A percentile compares a stretch with the other conserved stretches of the same genome.
Conservation (phyloP, 148 eudicot species). For the Fagopyrum tataricum region DNA sequence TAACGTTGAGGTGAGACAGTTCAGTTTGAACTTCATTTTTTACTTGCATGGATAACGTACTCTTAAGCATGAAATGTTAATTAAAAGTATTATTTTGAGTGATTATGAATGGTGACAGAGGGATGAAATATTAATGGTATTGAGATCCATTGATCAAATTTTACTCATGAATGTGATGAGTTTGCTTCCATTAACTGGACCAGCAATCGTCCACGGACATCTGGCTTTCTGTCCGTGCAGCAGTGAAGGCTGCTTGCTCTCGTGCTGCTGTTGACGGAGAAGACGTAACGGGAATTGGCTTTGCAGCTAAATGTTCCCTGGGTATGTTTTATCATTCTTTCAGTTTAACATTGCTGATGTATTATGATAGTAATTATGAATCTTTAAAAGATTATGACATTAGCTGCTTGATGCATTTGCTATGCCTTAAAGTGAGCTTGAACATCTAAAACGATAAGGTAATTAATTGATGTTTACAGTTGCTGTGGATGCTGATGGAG, state of each 20-base stretch:
- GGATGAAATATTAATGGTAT: too few relatives aligned
- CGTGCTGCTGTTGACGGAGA: constrained; percentile 66
- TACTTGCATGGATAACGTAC: background rate
- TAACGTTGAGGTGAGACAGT: constrained; percentile 74
- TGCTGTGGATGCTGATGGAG: constrained; percentile 86
- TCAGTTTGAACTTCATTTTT: background rate
- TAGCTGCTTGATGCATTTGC: constrained; percentile 9
- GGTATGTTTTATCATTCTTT: constrained; percentile 35
- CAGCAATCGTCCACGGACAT: constrained; percentile 99
- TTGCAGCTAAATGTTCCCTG: constrained; percentile 98
- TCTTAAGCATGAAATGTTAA: background rate
- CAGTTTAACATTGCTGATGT: background rate
- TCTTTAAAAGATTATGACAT: background rate
- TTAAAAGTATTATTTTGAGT: background rate
- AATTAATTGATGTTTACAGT: constrained; percentile 40
- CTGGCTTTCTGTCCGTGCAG: constrained; percentile 93
- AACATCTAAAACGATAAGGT: background rate
- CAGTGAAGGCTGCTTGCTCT: constrained; percentile 82
- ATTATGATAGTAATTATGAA: too few relatives aligned
- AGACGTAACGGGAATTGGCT: constrained; percentile 83
- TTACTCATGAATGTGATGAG: background rate
- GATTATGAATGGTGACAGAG: background rate
- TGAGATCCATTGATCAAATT: background rate
- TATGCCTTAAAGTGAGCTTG: background rate
- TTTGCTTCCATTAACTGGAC: constrained; percentile 12